A percentile compares a stretch with the other conserved stretches of the same genome.
Evolutionary conservation across 306 rosid species (phyloP).

Genomic region (Malus orientalis): DNA sequence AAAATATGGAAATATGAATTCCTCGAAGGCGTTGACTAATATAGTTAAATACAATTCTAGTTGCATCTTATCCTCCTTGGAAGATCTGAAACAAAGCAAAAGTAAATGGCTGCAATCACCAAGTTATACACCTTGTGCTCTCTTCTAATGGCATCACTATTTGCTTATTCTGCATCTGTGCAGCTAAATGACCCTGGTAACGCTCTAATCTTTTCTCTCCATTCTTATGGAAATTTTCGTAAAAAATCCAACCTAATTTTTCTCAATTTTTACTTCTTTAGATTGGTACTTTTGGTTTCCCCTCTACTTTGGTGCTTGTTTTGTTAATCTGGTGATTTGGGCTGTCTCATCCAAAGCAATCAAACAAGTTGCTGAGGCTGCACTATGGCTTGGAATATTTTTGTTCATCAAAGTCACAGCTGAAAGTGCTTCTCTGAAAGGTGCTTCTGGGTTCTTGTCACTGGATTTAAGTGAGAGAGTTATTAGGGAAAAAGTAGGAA

Average conservation of each 20-base stretch:
- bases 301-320: slow-evolving; percentile 43
- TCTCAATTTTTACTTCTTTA: background rate
- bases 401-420: slow-evolving; percentile 37
- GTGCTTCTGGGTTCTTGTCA: slow-evolving; percentile 43
- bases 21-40: slow-evolving; percentile 27
- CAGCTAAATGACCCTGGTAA: slow-evolving; percentile 60
- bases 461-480: slow-evolving; percentile 55
- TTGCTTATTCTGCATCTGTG: slow-evolving; percentile 61
- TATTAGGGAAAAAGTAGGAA: slow-evolving; percentile 54
- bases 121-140: slow-evolving; percentile 33
- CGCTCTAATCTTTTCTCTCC: background rate
- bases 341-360: slow-evolving; percentile 16
- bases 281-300: slow-evolving; percentile 81
- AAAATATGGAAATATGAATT: background rate
- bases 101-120: slow-evolving; percentile 31
- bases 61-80: background rate
- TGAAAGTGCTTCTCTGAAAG: slow-evolving; percentile 25
- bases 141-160: slow-evolving; percentile 47
- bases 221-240: background rate
- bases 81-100: slow-evolving; percentile 1
- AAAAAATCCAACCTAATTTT: background rate
- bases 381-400: slow-evolving; percentile 32
- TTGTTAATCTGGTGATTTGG: slow-evolving; percentile 45
- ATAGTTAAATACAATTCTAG: background rate
- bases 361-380: slow-evolving; percentile 18